Evolutionary conservation across 306 rosid species (phyloP), one percentile per base, ranked within the genome.

Genomic region (Clitoria ternatea): DNA sequence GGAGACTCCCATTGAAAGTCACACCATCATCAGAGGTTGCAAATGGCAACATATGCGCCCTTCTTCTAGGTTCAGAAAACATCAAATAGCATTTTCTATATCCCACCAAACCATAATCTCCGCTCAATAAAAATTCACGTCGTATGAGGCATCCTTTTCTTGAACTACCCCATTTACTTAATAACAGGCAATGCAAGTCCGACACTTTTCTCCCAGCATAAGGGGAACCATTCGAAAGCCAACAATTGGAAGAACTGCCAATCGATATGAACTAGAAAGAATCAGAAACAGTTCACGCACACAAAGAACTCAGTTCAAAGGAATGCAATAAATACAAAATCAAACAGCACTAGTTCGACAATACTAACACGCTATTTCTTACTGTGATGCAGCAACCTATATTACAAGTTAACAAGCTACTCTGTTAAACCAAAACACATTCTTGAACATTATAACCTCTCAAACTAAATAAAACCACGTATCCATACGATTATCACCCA

Each of bases 11-110:
- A 79, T 94, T 91, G 64, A 89, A 87, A 13, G 90, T 70, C 50
- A 87, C 81, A 69, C 97, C 88, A 62, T 94, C 99, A 30, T 94
- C 99, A 44, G 84, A 75, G 71, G 97, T 80, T 12, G 90, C 86
- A 85, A 61, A 75, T 43, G 87, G 89, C 35, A 77, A 7, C 40
- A 69, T 68, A 62, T 49, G 61, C 47, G 36, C 69, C 71, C 66
- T 70, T 65, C 80, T 78, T 74, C 87, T 77, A 19, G 80, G 59
- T 69, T 83, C 84, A 76, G 65, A 81, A 74, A 74, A 79, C 0
- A 70, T 66, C 59, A 83, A 36, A 83, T 54, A 81, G 53, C 65
- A 77, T 32, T 84, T 84, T 82, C 80, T 76, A 82, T 47, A 52
- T 45, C 83, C 87, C 50, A 20, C 61, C 18, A 55, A 39, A 42